Percentiles rank a stretch among this genome's conserved stretches.
Evolutionary conservation across 176 grass and related monocot species (phyloP).

Genomic region (Stipa capillata): DNA sequence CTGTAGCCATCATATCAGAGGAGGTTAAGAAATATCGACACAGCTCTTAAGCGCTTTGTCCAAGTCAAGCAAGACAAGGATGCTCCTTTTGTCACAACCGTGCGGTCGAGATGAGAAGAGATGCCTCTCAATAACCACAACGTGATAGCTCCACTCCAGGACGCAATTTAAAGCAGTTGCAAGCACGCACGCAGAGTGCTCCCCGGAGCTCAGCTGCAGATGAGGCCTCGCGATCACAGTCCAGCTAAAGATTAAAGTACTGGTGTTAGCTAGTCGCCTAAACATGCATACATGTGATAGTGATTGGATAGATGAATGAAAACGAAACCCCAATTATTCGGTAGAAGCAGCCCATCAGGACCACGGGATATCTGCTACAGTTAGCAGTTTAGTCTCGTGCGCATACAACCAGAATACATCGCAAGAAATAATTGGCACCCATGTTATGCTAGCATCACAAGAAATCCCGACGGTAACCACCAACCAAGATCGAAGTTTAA

Average conservation of each 20-base stretch:
- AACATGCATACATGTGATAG: background rate
- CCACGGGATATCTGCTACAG: background rate
- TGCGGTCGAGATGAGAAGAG: background rate
- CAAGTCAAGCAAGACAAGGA: slow-evolving; percentile 34
- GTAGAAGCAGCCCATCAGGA: slow-evolving; percentile 9
- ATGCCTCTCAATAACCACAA: slow-evolving; percentile 29
- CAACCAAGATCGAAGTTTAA: background rate
- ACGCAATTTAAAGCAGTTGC: background rate
- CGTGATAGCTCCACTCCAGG: slow-evolving; percentile 20
- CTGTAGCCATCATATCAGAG: background rate
- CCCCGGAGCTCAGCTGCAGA: background rate
- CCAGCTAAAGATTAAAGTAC: background rate
- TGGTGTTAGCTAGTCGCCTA: slow-evolving; percentile 12
- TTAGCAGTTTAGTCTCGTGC: slow-evolving; percentile 6
- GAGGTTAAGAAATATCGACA: background rate
- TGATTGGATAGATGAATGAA: background rate
- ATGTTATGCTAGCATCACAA: background rate
- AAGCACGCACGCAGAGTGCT: slow-evolving; percentile 1
- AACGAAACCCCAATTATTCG: slow-evolving; percentile 20
- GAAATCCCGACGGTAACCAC: background rate
- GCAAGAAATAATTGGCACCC: background rate
- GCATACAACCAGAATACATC: slow-evolving; percentile 10
- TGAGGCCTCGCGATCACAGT: background rate
- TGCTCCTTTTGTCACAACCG: slow-evolving; percentile 19
- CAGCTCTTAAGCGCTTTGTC: slow-evolving; percentile 9